Percentiles rank a stretch among this genome's conserved stretches.
Conservation (phyloP, 1,284 basidiomycete species). For the Sporisorium iseilematis-ciliati region DNA sequence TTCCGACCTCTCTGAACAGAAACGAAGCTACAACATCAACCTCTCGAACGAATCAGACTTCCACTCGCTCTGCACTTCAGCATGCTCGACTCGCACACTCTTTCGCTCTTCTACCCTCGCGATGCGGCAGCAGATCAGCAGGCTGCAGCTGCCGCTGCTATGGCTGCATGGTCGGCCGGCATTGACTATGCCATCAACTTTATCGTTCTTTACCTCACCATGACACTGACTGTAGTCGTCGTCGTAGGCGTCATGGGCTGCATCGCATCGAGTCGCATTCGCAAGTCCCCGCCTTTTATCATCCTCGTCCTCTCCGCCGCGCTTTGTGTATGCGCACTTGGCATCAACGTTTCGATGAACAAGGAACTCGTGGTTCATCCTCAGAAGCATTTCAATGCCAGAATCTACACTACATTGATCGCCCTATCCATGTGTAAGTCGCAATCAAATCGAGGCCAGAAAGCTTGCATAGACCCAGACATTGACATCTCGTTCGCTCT, state of each 20-base stretch:
- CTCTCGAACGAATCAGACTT: neutral
- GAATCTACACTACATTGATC: constrained; percentile 23
- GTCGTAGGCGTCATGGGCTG: constrained; percentile 32
- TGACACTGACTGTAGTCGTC: constrained; percentile 18
- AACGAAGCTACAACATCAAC: neutral
- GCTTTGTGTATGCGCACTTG: constrained; percentile 18
- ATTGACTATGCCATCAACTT: constrained; percentile 44
- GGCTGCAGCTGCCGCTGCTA: constrained; percentile 27
- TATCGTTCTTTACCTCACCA: constrained; percentile 32
- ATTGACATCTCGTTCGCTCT: neutral
- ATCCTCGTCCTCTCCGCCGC: constrained; percentile 12
- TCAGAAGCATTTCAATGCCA: constrained; percentile 18
- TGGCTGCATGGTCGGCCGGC: constrained; percentile 35
- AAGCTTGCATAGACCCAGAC: neutral
- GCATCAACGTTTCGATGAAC: constrained; percentile 24
- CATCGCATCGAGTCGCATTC: constrained; percentile 19
- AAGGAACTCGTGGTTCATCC: constrained; percentile 26
- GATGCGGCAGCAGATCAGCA: constrained; percentile 19
- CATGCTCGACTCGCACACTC: neutral
- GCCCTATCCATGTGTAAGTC: constrained; percentile 26
- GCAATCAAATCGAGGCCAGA: neutral
- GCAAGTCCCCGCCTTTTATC: constrained; percentile 23
- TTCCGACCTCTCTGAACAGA: neutral
- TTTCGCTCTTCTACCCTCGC: constrained; percentile 1
- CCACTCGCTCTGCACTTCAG: neutral